Base-by-base conservation (phyloP, 2,329 filamentous ascomycete genomes). In the Mycosphaerella arachidis region DNA sequence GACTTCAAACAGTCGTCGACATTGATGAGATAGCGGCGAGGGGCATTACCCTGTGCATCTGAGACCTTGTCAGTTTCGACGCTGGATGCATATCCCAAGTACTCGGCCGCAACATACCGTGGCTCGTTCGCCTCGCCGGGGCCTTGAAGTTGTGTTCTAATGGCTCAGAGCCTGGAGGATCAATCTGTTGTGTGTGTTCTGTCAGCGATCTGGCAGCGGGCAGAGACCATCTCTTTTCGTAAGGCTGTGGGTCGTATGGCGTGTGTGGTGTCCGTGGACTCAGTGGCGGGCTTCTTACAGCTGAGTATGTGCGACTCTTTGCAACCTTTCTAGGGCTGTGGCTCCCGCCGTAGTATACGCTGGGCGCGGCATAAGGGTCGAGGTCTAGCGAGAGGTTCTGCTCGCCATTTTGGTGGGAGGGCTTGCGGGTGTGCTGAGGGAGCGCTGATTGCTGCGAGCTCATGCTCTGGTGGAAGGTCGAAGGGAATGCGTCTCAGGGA, bases 11-110 rank as follows among this genome's bases (percentile, higher is more conserved):
- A 97, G 24, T 85, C 81, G 53, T 96, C 89, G 69, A 97, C 92
- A 68, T 94, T 85, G 73, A 97, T 86, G 40, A 96, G 82, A 75
- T 96, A 96, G 67, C 88, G 88, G 62, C 91, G 89, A 58, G 89
- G 85, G 53, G 85, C 80, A 53, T 84, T 79, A 35, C 86, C 84
- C 52, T 81, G 79, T 74, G 92, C 91, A 79, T 96, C 92, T 94
- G 66, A 3, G 68, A 18, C 31, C 35, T 10, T 33, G 13, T 27
- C 12, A 48, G 37, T 24, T 18, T 48, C 9, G 2, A 24, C n/a
- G 20, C n/a, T 29, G 40, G 18, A 43, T n/a, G 5, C n/a, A 43
- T 13, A 43, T 18, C 40, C 16, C 40, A 3, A 43, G 7, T 4
- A 18, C 2, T 43, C 5, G 16, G 29, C 40, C 52, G 30, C 33